Evolutionary conservation across 306 rosid species (phyloP).

Genomic region (Quillaja saponaria): DNA sequence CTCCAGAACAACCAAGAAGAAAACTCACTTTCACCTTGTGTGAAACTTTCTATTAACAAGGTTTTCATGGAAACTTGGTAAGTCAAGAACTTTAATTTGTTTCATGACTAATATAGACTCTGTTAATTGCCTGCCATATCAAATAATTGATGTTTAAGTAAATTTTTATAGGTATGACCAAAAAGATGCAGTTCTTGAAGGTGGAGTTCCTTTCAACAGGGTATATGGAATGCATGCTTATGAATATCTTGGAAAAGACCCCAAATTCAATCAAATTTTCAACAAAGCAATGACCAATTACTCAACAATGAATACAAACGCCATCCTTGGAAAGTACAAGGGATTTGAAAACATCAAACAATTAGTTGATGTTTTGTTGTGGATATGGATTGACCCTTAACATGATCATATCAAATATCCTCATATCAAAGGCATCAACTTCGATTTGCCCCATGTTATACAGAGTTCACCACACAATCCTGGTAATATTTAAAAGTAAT

Average conservation of each 20-base stretch:
- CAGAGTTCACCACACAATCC: constrained; percentile 1
- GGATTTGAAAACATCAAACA: background rate
- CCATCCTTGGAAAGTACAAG: background rate
- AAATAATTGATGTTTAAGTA: too few relatives aligned
- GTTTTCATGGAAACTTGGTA: background rate
- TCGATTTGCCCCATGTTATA: constrained; percentile 13
- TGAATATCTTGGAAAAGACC: background rate
- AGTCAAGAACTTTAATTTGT: too few relatives aligned
- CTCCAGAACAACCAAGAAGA: too few relatives aligned
- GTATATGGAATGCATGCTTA: background rate
- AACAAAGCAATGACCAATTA: constrained; percentile 1
- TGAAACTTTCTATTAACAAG: background rate
- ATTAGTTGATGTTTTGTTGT: constrained; percentile 5
- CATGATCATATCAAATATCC: constrained; percentile 17
- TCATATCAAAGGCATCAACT: constrained; percentile 3
- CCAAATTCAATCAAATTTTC: background rate
- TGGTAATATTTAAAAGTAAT: too few relatives aligned
- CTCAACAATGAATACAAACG: background rate
- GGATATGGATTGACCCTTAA: background rate
- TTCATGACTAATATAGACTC: too few relatives aligned
- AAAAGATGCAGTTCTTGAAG: constrained; percentile 13
- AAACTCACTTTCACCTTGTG: background rate
- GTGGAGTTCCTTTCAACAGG: constrained; percentile 3
- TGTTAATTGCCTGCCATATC: too few relatives aligned
- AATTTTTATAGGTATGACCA: background rate